These are phyloP conservation scores for Verticillium nonalfalfae DNA, from an alignment of 2,329 filamentous ascomycete genomes.

Conservation along the genomic window DNA sequence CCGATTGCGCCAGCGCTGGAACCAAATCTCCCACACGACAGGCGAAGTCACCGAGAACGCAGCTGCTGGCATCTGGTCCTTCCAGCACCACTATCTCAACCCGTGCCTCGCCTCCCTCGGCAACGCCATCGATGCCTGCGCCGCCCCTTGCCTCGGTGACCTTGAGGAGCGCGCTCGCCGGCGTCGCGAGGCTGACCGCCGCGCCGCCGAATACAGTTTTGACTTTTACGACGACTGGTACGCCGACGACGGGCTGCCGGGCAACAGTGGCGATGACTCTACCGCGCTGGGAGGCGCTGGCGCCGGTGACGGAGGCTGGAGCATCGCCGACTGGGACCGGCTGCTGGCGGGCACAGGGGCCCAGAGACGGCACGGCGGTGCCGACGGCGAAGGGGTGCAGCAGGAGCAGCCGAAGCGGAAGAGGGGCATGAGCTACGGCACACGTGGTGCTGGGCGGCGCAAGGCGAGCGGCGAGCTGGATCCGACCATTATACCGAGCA, in stretches of 20 bases:
- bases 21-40: slow-evolving; percentile 85
- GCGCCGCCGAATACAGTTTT: slow-evolving; percentile 76
- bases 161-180: slow-evolving; percentile 69
- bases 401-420: slow-evolving; percentile 64
- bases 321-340: slow-evolving; percentile 77
- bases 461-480: slow-evolving; percentile 50
- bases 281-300: slow-evolving; percentile 14
- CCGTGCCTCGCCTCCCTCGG: slow-evolving; percentile 70
- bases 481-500: slow-evolving; percentile 84
- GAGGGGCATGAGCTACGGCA: slow-evolving; percentile 85
- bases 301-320: slow-evolving; percentile 60
- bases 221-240: slow-evolving; percentile 99
- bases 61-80: slow-evolving; percentile 85
- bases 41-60: slow-evolving; percentile 87
- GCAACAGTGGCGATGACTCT: neutral
- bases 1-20: slow-evolving; percentile 86
- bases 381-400: slow-evolving; percentile 26
- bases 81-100: slow-evolving; percentile 77
- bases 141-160: slow-evolving; percentile 62
- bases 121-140: slow-evolving; percentile 65
- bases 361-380: slow-evolving; percentile 25
- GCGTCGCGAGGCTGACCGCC: slow-evolving; percentile 47
- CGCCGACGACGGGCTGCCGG: slow-evolving; percentile 37
- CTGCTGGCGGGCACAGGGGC: slow-evolving; percentile 65
- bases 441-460: slow-evolving; percentile 45